Evolutionary conservation across 1,139 yeast species (phyloP).

Genomic region (Lodderomyces elongisporus): DNA sequence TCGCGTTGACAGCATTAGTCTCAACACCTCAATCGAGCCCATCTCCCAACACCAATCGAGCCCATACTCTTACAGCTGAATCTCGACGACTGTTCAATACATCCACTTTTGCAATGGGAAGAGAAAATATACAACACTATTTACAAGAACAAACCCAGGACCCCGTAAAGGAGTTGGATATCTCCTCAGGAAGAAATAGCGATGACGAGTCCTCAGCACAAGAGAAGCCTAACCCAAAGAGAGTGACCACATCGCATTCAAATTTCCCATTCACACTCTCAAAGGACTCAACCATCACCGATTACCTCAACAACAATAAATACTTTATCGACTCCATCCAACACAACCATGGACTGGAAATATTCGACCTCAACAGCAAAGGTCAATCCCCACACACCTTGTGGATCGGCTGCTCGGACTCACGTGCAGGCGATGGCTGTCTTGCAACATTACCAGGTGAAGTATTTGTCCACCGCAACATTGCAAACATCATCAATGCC

Average conservation of each 20-base stretch:
- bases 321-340: conserved; percentile 61
- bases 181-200: neutral
- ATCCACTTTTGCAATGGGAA: conserved; percentile 29
- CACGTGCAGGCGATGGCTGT: conserved; percentile 80
- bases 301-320: conserved; percentile 63
- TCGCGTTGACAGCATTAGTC: no score
- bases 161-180: conserved; percentile 4
- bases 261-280: conserved; percentile 53
- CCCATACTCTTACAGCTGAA: neutral
- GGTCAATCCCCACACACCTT: conserved; percentile 93
- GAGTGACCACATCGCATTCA: conserved; percentile 12
- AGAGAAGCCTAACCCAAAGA: conserved; percentile 7
- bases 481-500: conserved; percentile 74
- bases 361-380: conserved; percentile 66
- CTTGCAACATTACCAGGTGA: conserved; percentile 88
- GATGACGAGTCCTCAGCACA: conserved; percentile 5
- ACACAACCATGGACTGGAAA: conserved; percentile 51
- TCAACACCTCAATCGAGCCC: neutral
- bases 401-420: conserved; percentile 96
- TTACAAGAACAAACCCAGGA: conserved; percentile 32
- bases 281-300: conserved; percentile 55
- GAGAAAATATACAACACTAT: conserved; percentile 40
- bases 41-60: neutral
- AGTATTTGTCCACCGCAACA: conserved; percentile 86
- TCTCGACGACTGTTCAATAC: neutral